Evolutionary conservation across 2,329 filamentous ascomycete genomes (phyloP).

Genomic region (Botrytis deweyae): DNA sequence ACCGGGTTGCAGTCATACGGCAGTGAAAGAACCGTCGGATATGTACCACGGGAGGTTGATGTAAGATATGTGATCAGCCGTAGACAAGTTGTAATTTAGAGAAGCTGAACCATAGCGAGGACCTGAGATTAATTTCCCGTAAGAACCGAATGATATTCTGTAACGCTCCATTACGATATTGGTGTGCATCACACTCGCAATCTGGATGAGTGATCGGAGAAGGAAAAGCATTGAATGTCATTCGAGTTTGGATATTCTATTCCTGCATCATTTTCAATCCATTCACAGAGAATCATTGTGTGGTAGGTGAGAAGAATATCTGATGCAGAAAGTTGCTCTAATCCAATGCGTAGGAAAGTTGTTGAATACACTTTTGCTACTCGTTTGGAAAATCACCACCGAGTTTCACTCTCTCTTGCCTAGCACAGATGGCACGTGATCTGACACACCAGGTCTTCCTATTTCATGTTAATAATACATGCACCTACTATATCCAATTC

Average conservation of each 20-base stretch:
- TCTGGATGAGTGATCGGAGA: background rate
- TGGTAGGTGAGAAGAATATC: background rate
- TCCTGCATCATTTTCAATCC: background rate
- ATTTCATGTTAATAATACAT: background rate
- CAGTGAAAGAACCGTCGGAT: background rate
- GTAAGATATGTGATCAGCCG: slow-evolving; percentile 18
- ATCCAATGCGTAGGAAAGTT: background rate
- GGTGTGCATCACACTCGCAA: slow-evolving; percentile 4
- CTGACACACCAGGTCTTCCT: background rate
- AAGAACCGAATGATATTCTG: background rate
- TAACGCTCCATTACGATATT: background rate
- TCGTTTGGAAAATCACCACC: background rate
- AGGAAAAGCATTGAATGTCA: background rate
- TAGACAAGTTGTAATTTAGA: background rate
- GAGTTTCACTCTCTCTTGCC: background rate
- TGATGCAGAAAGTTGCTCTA: background rate
- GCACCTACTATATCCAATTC: background rate
- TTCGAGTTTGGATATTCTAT: background rate
- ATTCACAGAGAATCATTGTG: background rate
- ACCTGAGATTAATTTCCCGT: background rate
- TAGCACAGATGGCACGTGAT: background rate
- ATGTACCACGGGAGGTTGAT: slow-evolving; percentile 5
- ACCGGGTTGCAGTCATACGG: background rate
- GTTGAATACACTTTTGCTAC: background rate
- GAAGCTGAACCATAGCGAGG: slow-evolving; percentile 4